Conservation (phyloP, 2,329 filamentous ascomycete species). For the Aspergillus piperis region DNA sequence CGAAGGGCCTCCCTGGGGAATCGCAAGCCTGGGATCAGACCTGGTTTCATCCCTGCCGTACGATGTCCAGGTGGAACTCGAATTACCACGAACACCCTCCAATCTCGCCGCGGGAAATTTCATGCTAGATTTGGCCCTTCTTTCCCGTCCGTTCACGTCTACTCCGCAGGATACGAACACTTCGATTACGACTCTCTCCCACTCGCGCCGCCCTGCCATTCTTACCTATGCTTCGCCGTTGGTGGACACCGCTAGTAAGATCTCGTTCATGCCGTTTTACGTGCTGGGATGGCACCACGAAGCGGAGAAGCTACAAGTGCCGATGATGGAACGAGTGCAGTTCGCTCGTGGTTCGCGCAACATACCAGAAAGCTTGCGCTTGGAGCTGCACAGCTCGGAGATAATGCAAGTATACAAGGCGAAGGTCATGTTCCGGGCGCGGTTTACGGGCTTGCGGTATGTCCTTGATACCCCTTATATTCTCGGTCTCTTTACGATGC, state of each 20-base stretch:
- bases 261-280: constrained; percentile 69
- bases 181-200: constrained; percentile 54
- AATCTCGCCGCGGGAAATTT: constrained; percentile 86
- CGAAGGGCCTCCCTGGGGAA: constrained; percentile 55
- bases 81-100: constrained; percentile 72
- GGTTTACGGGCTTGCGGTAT: constrained; percentile 69
- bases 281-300: constrained; percentile 67
- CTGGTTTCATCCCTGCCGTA: constrained; percentile 76
- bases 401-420: constrained; percentile 75
- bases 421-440: constrained; percentile 69
- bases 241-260: constrained; percentile 61
- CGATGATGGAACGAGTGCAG: constrained; percentile 71
- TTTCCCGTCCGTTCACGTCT: constrained; percentile 50
- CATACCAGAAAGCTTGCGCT: constrained; percentile 55
- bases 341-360: constrained; percentile 61
- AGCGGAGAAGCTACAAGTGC: constrained; percentile 63
- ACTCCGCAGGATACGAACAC: constrained; percentile 30
- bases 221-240: constrained; percentile 76
- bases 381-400: constrained; percentile 70
- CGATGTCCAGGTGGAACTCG: constrained; percentile 74
- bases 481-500: constrained; percentile 5
- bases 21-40: constrained; percentile 50
- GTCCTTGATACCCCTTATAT: constrained; percentile 10
- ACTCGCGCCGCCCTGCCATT: constrained; percentile 72
- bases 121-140: constrained; percentile 81